Base-by-base conservation (phyloP, 2,329 filamentous ascomycete genomes). In the Fusarium illudens region DNA sequence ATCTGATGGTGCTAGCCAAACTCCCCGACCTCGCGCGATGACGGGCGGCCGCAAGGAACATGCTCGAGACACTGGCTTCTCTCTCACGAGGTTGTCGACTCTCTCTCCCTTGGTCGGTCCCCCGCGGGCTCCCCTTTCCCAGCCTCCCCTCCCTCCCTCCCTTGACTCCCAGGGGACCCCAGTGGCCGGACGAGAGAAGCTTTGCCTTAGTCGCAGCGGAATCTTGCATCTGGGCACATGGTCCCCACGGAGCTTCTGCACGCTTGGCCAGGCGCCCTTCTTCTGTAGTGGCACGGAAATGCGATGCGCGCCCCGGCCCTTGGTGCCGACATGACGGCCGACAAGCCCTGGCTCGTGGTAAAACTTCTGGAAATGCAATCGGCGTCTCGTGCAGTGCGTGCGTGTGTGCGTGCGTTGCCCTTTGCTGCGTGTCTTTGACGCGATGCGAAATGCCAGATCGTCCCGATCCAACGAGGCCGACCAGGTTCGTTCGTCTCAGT, bases 191-290 rank as follows among this genome's bases (percentile, higher is more conserved):
- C 60, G 64, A 60, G 57, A 69, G 59, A 67, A 60, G 52, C 49
- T 44, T 25, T 61, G 54, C 30, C 48, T 68, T 73, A 65, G 64
- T 67, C 65, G 61, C 65, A 60, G 65, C 66, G 71, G 71, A 68
- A 77, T 77, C 74, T 75, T 75, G 73, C 75, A 77, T 73, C 62
- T 36, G 39, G 52, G 56, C 56, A 62, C 60, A 64, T 69, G 63
- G 60, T 51, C 58, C 46, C 65, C 62, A 57, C 59, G 60, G 55
- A 65, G 60, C 57, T 69, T 67, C 65, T 64, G 67, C 58, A 67
- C 51, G 60, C 52, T 64, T 49, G 42, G 20, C 57, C 37, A 71
- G 59, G 49, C 48, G 56, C 66, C 57, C 29, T 15, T 27, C 64
- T 34, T 42, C 60, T 62, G 58, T 51, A 58, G 67, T 72, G 67